Percentiles rank a stretch among this genome's conserved stretches.
These are phyloP conservation scores for Galerina marginata DNA, from an alignment of 768 basidiomycete species.

Conservation along the genomic window DNA sequence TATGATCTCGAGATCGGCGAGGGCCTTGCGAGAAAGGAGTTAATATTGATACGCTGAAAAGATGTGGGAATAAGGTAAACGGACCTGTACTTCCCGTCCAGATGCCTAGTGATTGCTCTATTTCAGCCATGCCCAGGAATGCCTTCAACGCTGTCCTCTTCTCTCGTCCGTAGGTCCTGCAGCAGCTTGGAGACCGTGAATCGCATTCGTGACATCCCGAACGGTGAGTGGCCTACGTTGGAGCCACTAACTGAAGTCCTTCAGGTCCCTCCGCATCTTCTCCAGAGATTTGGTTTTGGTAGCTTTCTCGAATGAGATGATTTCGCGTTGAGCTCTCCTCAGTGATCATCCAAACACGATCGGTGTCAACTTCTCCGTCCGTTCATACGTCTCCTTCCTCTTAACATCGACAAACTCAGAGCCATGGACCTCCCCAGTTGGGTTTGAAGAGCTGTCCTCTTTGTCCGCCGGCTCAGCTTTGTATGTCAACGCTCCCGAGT, in stretches of 20 bases:
- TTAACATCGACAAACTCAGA: conserved; percentile 35
- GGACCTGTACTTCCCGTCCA: conserved; percentile 53
- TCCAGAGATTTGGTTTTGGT: conserved; percentile 28
- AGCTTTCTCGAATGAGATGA: conserved; percentile 41
- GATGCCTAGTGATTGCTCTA: conserved; percentile 44
- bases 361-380: conserved; percentile 42
- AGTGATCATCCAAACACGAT: conserved; percentile 44
- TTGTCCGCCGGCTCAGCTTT: conserved; percentile 19
- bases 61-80: background rate
- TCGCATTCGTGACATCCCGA: conserved; percentile 33
- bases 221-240: conserved; percentile 29
- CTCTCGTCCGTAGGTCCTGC: conserved; percentile 43
- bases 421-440: background rate
- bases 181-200: conserved; percentile 38
- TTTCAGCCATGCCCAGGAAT: conserved; percentile 53
- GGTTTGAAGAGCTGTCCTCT: conserved; percentile 10
- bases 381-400: conserved; percentile 47
- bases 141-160: conserved; percentile 45
- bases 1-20: conserved; percentile 52
- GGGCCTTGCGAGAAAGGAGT: conserved; percentile 36
- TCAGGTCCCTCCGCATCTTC: conserved; percentile 34
- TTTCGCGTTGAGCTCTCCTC: conserved; percentile 35
- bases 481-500: conserved; percentile 37
- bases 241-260: conserved; percentile 32
- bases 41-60: background rate